A percentile compares a stretch with the other conserved stretches of the same genome.
Evolutionary conservation across 768 basidiomycete species (phyloP).

Genomic region (Bullera alba): DNA sequence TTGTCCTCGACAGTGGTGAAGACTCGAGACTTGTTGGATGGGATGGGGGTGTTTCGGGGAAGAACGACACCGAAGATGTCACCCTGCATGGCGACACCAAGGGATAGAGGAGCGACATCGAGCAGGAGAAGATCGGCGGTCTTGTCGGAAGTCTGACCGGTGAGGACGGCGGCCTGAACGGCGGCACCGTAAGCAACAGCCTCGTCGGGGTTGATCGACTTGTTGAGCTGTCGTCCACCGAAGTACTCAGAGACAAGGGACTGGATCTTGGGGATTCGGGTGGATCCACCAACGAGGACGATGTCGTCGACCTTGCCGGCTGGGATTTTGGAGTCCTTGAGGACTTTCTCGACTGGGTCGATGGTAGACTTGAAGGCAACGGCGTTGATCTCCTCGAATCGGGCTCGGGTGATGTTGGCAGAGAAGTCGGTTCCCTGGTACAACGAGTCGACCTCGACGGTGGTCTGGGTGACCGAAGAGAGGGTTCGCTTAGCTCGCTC

Average conservation of each 20-base stretch:
- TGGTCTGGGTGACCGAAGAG: slow-evolving; percentile 96
- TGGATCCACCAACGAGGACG: slow-evolving; percentile 98
- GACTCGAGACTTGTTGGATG: slow-evolving; percentile 95
- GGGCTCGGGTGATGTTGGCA: slow-evolving; percentile 96
- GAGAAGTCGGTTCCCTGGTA: slow-evolving; percentile 97
- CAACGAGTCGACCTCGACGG: slow-evolving; percentile 97
- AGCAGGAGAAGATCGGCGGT: slow-evolving; percentile 97
- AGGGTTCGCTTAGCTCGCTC: slow-evolving; percentile 99
- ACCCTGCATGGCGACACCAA: slow-evolving; percentile 99
- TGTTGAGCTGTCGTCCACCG: slow-evolving; percentile 95
- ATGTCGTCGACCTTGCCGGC: slow-evolving; percentile 94
- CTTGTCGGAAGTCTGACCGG: slow-evolving; percentile 97
- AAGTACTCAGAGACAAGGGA: slow-evolving; percentile 97
- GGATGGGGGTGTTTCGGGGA: slow-evolving; percentile 98
- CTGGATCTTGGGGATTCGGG: slow-evolving; percentile 99
- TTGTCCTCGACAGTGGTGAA: slow-evolving; percentile 99
- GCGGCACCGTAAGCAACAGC: slow-evolving; percentile 99
- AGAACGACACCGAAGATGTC: slow-evolving; percentile 99
- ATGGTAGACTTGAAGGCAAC: slow-evolving; percentile 90
- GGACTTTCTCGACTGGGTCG: slow-evolving; percentile 96
- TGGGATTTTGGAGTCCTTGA: slow-evolving; percentile 97
- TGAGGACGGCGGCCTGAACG: slow-evolving; percentile 97
- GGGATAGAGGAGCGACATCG: slow-evolving; percentile 94
- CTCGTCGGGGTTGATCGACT: slow-evolving; percentile 99
- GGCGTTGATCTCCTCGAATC: slow-evolving; percentile 99